Conservation (phyloP, 2,329 filamentous ascomycete genomes). For the Hymenoscyphus fraxineus region DNA sequence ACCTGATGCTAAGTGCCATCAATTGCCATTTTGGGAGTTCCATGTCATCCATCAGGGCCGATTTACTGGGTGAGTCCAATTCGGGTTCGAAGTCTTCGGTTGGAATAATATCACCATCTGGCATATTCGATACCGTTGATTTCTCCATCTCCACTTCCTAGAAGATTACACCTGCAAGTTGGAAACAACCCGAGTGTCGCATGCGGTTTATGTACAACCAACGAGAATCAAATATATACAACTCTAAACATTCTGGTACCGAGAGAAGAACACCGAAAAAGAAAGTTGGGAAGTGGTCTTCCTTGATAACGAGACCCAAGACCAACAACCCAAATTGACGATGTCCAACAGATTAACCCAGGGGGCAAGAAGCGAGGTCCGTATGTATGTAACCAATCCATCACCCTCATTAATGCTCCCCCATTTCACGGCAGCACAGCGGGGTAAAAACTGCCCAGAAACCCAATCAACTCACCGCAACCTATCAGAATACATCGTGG, state of each 20-base stretch:
- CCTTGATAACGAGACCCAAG: no score
- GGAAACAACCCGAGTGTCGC: not conserved
- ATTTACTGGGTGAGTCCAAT: not conserved
- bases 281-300: no score
- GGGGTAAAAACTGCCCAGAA: constrained; percentile 2
- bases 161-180: not conserved
- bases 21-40: constrained; percentile 18
- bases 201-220: not conserved
- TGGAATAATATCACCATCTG: not conserved
- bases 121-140: not conserved
- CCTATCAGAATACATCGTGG: not conserved
- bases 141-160: not conserved
- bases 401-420: not conserved
- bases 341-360: not conserved
- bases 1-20: constrained; percentile 14
- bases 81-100: not conserved
- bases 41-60: not conserved
- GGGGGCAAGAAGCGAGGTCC: not conserved
- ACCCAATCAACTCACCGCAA: not conserved
- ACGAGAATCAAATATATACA: not conserved
- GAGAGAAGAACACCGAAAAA: not conserved
- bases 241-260: not conserved
- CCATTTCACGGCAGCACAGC: not conserved
- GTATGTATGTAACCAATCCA: no score
- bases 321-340: not conserved